Base-by-base conservation (phyloP, 768 basidiomycete species). In the Termitomyces sp. region DNA sequence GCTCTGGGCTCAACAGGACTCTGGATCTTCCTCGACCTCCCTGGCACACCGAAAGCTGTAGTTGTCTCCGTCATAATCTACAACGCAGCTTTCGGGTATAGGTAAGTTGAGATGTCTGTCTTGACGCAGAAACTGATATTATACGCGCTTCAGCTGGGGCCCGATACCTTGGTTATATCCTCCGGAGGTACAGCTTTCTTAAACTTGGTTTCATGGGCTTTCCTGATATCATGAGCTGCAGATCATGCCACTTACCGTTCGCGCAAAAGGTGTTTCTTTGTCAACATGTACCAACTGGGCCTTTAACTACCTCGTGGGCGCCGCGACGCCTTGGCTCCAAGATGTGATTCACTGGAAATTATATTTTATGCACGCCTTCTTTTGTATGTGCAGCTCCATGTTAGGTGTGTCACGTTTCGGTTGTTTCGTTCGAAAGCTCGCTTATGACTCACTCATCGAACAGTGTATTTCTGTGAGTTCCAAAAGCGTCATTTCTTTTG, bases 341-440 rank as follows among this genome's bases (percentile, higher is more conserved):
- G 92, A 93, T 54, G 70, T 81, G n/a, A 96, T 98, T 56, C 81
- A 81, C 42, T 98, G 95, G 94, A 79, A 89, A 52, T 67, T 98
- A 56, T 97, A 98, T 71, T 90, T 91, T 2, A 94, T 98, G 91
- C 93, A 95, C 64, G 91, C 87, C n/a, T 92, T 93, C 73, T 94
- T 93, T 70, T 93, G 93, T 66, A 79, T 81, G 15, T 86, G 89
- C 62, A 91, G 91, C 63, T 90, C 94, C 66, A 72, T 95, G 42
- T 74, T 93, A 45, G 89, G 84, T 84, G 64, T 61, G 57, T 24
- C 54, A 58, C 34, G 43, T 48, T 37, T 21, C 8, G 7, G 6
- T 35, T 37, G 12, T 1, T 17, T 15, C 7, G 19, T 15, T 26
- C 9, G 1, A 8, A 44, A 14, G 6, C 44, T 35, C 37, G 51